Evolutionary conservation across 2,329 filamentous ascomycete genomes (phyloP), one percentile per base, ranked within the genome.

Genomic region (Capronia americana): DNA sequence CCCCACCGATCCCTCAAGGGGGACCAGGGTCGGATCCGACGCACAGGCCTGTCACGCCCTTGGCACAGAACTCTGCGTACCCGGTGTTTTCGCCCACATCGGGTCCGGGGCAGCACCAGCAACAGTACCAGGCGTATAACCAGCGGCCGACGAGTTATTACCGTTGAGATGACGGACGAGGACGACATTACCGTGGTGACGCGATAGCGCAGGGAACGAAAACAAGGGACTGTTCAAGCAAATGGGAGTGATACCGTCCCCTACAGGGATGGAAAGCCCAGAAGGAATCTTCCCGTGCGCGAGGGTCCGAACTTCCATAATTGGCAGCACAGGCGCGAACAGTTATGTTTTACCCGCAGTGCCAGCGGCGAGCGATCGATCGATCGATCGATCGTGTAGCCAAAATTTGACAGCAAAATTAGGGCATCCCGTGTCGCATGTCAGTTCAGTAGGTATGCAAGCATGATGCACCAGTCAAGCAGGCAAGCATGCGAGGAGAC

Each of bases 71-170:
- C 14, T 67, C 65, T 14, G 65, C 65, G 12, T 70, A 70, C 32
- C 68, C 68, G 11, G 50, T 48, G n/a, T 70, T 70, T 48, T 64
- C 65, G n/a, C 54, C 61, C 11, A 46, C 64, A 2, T 54, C 59
- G 11, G 30, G 55, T 11, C 64, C 48, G 6, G 56, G 63, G 12
- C 68, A 70, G 48, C 20, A 28, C 11, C 48, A 55, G 28, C 12
- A 58, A 46, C 68, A 70, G 34, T 71, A 72, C 61, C 72, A 72
- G 54, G 69, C 72, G 5, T 72, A 73, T 62, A 71, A 66, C 32
- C 61, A 69, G 26, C 57, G 61, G 24, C 68, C 65, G 20, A 60
- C 68, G 41, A 69, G 67, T 44, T 61, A 61, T 61, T 61, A 61
- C 30, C 26, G 58, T 7, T 61, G 28, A 53, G n/a, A 26, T 5